Evolutionary conservation across 2,329 filamentous ascomycete species (phyloP).

Genomic region (Beauveria pseudobassiana): DNA sequence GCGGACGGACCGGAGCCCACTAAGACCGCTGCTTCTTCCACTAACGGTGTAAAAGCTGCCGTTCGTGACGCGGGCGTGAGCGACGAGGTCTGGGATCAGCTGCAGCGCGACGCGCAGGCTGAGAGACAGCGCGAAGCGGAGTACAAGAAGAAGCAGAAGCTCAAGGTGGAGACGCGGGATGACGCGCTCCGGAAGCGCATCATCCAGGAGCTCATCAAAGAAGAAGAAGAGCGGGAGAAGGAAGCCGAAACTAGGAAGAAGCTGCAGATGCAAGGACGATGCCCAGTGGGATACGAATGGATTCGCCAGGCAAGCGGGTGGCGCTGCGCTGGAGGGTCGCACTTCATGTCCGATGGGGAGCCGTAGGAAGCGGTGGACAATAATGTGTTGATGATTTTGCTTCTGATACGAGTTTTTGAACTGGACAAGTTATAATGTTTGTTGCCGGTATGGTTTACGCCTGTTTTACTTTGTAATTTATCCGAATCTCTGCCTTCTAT

Average conservation of each 20-base stretch:
- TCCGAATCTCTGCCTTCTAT: neutral
- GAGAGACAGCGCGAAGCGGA: slow-evolving; percentile 31
- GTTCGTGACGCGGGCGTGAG: slow-evolving; percentile 33
- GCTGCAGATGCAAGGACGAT: slow-evolving; percentile 37
- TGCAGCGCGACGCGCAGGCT: slow-evolving; percentile 41
- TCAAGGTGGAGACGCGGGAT: slow-evolving; percentile 22
- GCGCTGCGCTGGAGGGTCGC: no score
- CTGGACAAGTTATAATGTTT: neutral
- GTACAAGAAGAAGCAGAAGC: slow-evolving; percentile 24
- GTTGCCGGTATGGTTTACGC: neutral
- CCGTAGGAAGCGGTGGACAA: slow-evolving; percentile 1
- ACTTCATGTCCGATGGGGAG: slow-evolving; percentile 18
- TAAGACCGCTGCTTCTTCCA: neutral
- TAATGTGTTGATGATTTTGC: neutral
- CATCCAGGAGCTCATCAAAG: slow-evolving; percentile 17
- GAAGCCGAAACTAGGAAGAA: slow-evolving; percentile 37
- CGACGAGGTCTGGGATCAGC: slow-evolving; percentile 54
- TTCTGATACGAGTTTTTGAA: neutral
- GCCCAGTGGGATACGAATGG: no score
- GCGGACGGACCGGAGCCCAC: neutral
- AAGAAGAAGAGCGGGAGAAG: slow-evolving; percentile 28
- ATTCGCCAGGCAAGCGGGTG: no score
- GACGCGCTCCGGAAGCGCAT: slow-evolving; percentile 24
- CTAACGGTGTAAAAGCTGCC: neutral
- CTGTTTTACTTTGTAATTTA: neutral